Conservation (phyloP, 805 yeast genomes). For the Saccharomycopsis fibuligera region DNA sequence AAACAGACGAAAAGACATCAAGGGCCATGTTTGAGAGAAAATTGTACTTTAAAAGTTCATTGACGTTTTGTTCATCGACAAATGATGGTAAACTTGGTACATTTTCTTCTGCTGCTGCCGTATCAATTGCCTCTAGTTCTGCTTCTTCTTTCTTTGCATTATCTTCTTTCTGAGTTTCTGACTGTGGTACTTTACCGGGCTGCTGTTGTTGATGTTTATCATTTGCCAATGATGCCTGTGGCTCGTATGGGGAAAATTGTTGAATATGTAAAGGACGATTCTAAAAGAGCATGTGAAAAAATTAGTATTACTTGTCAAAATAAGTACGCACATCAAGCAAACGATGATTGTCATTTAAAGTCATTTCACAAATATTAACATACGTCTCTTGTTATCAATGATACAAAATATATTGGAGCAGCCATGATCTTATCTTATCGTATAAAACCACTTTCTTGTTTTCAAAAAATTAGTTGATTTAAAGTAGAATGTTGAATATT, state of each 20-base stretch:
- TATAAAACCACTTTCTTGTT: neutral
- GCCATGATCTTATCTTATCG: neutral
- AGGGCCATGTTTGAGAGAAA: constrained; percentile 72
- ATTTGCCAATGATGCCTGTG: constrained; percentile 15
- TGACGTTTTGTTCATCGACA: constrained; percentile 30
- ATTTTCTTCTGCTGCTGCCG: neutral
- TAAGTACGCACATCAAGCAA: neutral
- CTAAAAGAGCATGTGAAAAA: too few species aligned
- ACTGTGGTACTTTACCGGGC: constrained; percentile 12
- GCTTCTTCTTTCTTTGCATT: neutral
- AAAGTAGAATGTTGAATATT: too few species aligned
- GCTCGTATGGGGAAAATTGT: constrained; percentile 35
- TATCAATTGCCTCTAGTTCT: neutral
- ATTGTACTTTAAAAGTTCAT: constrained; percentile 52
- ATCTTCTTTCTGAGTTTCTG: constrained; percentile 19
- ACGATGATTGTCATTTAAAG: constrained; percentile 26
- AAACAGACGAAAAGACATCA: constrained; percentile 55
- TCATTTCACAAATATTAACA: too few species aligned
- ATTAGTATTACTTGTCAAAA: neutral
- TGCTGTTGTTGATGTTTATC: neutral
- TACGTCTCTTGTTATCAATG: constrained; percentile 51
- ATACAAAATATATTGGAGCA: constrained; percentile 42
- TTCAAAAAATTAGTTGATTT: too few species aligned
- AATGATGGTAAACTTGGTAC: constrained; percentile 18
- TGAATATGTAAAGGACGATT: constrained; percentile 57